Evolutionary conservation across 2,329 filamentous ascomycete species (phyloP), one percentile per base, ranked within the genome.

Genomic region (Bipolaris bicolor): DNA sequence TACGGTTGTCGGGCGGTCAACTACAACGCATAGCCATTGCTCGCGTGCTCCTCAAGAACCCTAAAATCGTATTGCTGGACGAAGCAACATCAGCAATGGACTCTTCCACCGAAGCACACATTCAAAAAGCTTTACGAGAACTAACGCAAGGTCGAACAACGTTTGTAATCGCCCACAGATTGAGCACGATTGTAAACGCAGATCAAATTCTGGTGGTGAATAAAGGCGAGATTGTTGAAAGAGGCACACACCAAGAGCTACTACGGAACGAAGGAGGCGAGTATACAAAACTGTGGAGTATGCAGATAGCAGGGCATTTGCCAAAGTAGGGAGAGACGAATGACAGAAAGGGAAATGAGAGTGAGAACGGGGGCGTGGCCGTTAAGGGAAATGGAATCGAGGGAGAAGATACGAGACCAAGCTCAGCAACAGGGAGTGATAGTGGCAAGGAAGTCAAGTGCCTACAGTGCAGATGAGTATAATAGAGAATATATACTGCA

Each of bases 31-130:
- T 89, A 26, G 87, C 87, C 5, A 89, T 89, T 69, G 87, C 87
- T 6, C 86, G 92, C 1, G 89, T 92, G 7, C 81, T 94, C 47
- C 85, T 96, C 73, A 93, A 94, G 77, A 85, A 85, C 58, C 89
- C 91, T 0, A 91, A 95, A 66, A 84, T 97, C 41, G 84, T 96
- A 3, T 88, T 97, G 16, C 83, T 96, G 0, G 92, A 97, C 69
- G 92, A 97, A 78, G 89, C 92, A 0, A 96, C 94, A 54, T 91
- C 90, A 44, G 91, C 92, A 49, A 92, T 97, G 85, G 89, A 94
- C 63, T 88, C 90, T 26, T 83, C 82, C 0, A 89, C 86, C 1
- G 87, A 90, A 72, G 84, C 86, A 53, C 84, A 86, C 63, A 89
- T 89, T 43, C 87, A 89, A 64, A 78, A 83, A 33, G 87, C 87